These are phyloP conservation scores for Trichoderma sp. DNA, from an alignment of 2,329 filamentous ascomycete species.

Conservation along the genomic window DNA sequence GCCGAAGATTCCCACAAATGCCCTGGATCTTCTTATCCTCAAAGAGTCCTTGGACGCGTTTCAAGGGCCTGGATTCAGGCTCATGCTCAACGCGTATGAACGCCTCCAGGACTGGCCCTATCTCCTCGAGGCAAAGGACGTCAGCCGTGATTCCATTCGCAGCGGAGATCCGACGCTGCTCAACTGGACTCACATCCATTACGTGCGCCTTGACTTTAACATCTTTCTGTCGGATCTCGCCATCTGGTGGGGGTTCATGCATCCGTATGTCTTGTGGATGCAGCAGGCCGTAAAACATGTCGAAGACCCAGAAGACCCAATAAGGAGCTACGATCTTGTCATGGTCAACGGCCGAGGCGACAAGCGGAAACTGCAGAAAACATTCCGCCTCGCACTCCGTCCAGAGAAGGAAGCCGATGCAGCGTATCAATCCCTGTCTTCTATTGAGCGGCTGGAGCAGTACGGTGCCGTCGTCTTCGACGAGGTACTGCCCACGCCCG, in stretches of 20 bases:
- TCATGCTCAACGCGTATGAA: background rate
- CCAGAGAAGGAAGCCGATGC: background rate
- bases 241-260: constrained; percentile 11
- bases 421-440: background rate
- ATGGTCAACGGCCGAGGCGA: constrained; percentile 10
- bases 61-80: background rate
- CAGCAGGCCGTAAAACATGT: constrained; percentile 2
- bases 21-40: constrained; percentile 6
- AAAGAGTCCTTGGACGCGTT: background rate
- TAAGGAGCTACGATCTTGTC: constrained; percentile 7
- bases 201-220: constrained; percentile 12
- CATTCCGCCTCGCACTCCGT: background rate
- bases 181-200: constrained; percentile 10
- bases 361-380: constrained; percentile 2
- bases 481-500: background rate
- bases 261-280: constrained; percentile 12
- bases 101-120: constrained; percentile 11
- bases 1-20: background rate
- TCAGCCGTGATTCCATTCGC: background rate
- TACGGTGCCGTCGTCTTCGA: constrained; percentile 1
- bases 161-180: background rate
- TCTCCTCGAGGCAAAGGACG: background rate
- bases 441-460: background rate
- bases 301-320: background rate
- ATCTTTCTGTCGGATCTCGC: constrained; percentile 15